These are phyloP conservation scores for Phialophora expanda DNA, from an alignment of 2,329 filamentous ascomycete genomes.

Conservation along the genomic window DNA sequence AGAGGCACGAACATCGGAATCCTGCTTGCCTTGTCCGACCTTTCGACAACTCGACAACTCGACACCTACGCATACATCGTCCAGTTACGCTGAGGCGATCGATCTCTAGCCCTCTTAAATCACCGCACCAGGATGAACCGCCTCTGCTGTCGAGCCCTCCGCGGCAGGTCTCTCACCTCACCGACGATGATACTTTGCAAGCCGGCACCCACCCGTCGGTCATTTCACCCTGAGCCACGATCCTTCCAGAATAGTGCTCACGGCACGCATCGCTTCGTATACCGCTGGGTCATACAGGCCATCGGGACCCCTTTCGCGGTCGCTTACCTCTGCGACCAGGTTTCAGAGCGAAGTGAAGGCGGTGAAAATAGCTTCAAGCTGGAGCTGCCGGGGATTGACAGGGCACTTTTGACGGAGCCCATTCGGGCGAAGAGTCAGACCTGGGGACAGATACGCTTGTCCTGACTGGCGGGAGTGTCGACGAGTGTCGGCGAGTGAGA, in stretches of 20 bases:
- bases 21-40: background rate
- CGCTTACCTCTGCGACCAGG: conserved; percentile 30
- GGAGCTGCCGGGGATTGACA: conserved; percentile 23
- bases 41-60: background rate
- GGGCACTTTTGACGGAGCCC: conserved; percentile 26
- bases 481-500: background rate
- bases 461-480: background rate
- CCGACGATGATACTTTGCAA: background rate
- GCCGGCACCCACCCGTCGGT: background rate
- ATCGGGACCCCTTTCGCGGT: conserved; percentile 29
- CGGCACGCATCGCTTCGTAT: conserved; percentile 29
- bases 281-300: conserved; percentile 33
- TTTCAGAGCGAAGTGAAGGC: conserved; percentile 24
- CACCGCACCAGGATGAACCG: background rate
- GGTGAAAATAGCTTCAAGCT: conserved; percentile 26
- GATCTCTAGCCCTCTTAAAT: background rate
- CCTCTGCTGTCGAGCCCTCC: background rate
- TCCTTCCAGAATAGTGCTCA: conserved; percentile 28
- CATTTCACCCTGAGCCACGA: conserved; percentile 30
- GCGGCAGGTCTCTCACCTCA: background rate
- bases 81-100: background rate
- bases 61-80: background rate
- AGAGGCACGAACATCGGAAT: background rate
- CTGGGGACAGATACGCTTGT: conserved; percentile 18
- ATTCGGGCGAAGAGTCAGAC: conserved; percentile 24